Conservation (phyloP, 2,329 filamentous ascomycete species). For the Ophiosphaerella herpotricha region DNA sequence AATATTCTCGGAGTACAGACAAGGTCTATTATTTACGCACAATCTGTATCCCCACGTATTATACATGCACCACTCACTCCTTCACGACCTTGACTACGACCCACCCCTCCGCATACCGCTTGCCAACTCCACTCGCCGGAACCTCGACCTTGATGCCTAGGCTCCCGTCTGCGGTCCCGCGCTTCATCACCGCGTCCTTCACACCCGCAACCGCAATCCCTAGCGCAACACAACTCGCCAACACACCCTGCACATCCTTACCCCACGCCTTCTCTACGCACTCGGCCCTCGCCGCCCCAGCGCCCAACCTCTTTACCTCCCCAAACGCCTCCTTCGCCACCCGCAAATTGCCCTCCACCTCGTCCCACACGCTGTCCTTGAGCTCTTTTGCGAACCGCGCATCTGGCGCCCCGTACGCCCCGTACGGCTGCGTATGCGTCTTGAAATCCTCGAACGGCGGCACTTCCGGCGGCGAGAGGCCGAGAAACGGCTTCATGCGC, state of each 20-base stretch:
- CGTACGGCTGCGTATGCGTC: slow-evolving; percentile 36
- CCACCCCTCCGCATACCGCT: slow-evolving; percentile 54
- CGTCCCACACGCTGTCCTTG: slow-evolving; percentile 23
- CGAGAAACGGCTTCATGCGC: slow-evolving; percentile 82
- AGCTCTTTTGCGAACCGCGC: slow-evolving; percentile 10
- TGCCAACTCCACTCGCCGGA: slow-evolving; percentile 40
- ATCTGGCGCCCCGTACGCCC: slow-evolving; percentile 22
- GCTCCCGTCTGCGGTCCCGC: not conserved
- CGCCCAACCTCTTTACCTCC: slow-evolving; percentile 43
- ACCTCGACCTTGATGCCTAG: slow-evolving; percentile 42
- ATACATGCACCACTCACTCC: slow-evolving; percentile 4
- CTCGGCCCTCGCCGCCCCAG: slow-evolving; percentile 36
- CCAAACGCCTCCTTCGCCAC: slow-evolving; percentile 43
- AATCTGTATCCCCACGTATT: not conserved
- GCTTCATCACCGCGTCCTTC: slow-evolving; percentile 17
- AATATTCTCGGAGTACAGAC: too few relatives aligned
- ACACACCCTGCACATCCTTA: slow-evolving; percentile 36
- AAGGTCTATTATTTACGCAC: not conserved
- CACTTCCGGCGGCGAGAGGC: slow-evolving; percentile 69
- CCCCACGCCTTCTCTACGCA: slow-evolving; percentile 47
- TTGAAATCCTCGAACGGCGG: slow-evolving; percentile 68
- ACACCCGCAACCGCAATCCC: slow-evolving; percentile 37
- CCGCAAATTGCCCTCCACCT: slow-evolving; percentile 35
- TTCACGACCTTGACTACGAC: slow-evolving; percentile 49
- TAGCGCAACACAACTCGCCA: slow-evolving; percentile 41